A percentile compares a stretch with the other conserved stretches of the same genome.
Evolutionary conservation across 129 eudicot genomes (phyloP).

Genomic region (Helichrysum umbraculigerum): DNA sequence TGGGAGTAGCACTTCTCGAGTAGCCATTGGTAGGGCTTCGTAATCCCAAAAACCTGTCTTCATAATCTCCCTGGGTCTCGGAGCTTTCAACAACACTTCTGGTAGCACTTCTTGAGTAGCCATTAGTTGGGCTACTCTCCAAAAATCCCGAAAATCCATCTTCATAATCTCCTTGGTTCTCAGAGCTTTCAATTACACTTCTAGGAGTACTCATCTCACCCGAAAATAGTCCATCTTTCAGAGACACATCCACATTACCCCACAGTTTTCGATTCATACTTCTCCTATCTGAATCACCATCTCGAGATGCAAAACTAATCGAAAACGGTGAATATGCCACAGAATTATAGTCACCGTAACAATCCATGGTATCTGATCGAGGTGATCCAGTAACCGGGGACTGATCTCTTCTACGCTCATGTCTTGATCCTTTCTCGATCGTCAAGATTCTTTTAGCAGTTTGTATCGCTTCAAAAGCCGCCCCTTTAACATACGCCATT

Average conservation of each 20-base stretch:
- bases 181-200: constrained; percentile 22
- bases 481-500: constrained; percentile 82
- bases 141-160: constrained; percentile 21
- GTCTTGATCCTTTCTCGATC: constrained; percentile 44
- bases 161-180: constrained; percentile 19
- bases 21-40: constrained; percentile 13
- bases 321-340: constrained; percentile 14
- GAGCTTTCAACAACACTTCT: constrained; percentile 14
- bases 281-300: constrained; percentile 15
- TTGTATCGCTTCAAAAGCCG: constrained; percentile 83
- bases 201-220: constrained; percentile 29
- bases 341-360: constrained; percentile 43
- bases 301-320: constrained; percentile 22
- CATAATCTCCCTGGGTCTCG: constrained; percentile 23
- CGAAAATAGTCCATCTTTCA: constrained; percentile 28
- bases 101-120: neutral
- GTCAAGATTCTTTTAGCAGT: constrained; percentile 62
- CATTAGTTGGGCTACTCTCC: constrained; percentile 10
- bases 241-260: constrained; percentile 26
- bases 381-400: constrained; percentile 63
- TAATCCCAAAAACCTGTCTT: constrained; percentile 17
- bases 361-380: constrained; percentile 65
- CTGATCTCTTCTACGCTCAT: constrained; percentile 38
- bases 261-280: constrained; percentile 23
- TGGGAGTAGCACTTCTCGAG: constrained; percentile 43